phyloP scores from a whole-genome alignment of 805 yeast genomes.

The Yueomyces sp. region DNA sequence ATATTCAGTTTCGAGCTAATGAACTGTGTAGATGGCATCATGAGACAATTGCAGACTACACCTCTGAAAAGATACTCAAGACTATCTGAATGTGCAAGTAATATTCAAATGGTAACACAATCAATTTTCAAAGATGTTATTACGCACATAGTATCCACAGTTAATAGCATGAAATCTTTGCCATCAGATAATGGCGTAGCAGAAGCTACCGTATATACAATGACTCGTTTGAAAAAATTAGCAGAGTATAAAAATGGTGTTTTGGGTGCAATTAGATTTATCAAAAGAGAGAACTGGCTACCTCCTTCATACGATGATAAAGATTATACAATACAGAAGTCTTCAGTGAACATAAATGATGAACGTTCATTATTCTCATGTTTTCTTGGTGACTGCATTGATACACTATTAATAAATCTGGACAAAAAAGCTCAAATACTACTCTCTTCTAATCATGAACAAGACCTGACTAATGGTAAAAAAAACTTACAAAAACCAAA shows the following conservation, averaged over 20 bases:
- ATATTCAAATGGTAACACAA: constrained; percentile 19
- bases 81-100: constrained; percentile 17
- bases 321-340: constrained; percentile 13
- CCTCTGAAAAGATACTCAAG: constrained; percentile 10
- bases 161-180: constrained; percentile 31
- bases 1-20: constrained; percentile 45
- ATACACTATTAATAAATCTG: constrained; percentile 50
- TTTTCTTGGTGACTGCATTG: constrained; percentile 66
- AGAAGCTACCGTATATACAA: constrained; percentile 58
- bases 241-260: constrained; percentile 46
- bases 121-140: constrained; percentile 45
- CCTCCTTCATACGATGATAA: constrained; percentile 32
- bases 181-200: constrained; percentile 62
- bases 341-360: constrained; percentile 4
- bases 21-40: constrained; percentile 30
- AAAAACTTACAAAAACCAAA: constrained; percentile 24
- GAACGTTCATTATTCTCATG: constrained; percentile 44
- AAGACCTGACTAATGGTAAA: constrained; percentile 10
- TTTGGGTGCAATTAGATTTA: constrained; percentile 33
- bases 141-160: constrained; percentile 38
- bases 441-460: constrained; percentile 10
- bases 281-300: constrained; percentile 57
- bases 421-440: constrained; percentile 41
- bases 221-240: constrained; percentile 52
- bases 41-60: constrained; percentile 20